These are phyloP conservation scores for Huntiella abstrusa DNA, from an alignment of 2,329 filamentous ascomycete species.

Conservation along the genomic window DNA sequence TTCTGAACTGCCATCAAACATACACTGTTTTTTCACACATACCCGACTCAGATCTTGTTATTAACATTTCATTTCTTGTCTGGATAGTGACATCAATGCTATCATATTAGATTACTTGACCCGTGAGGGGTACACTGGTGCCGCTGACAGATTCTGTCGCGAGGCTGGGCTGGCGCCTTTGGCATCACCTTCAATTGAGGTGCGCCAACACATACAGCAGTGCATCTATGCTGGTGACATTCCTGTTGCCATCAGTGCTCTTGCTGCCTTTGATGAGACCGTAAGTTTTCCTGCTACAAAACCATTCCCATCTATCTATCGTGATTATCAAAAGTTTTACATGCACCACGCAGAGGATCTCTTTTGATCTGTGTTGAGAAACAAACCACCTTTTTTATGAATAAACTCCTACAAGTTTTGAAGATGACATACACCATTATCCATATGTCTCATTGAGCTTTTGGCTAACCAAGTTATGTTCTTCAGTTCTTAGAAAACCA, in stretches of 20 bases:
- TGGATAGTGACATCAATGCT: constrained; percentile 71
- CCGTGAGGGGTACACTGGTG: constrained; percentile 82
- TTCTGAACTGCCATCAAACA: constrained; percentile 25
- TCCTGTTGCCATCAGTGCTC: constrained; percentile 61
- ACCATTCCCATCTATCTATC: constrained; percentile 20
- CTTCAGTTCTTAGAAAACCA: constrained; percentile 70
- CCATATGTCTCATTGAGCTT: background rate
- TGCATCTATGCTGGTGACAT: constrained; percentile 76
- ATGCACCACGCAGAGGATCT: constrained; percentile 98
- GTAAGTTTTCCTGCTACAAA: constrained; percentile 36
- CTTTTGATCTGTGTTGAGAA: constrained; percentile 74
- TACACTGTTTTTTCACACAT: background rate
- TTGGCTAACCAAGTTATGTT: constrained; percentile 4
- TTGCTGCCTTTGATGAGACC: constrained; percentile 82
- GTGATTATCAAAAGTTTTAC: constrained; percentile 92
- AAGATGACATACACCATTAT: background rate
- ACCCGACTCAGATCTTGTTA: background rate
- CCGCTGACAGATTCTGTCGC: constrained; percentile 79
- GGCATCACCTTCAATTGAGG: constrained; percentile 52
- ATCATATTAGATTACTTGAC: constrained; percentile 94
- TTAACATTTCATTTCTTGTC: background rate
- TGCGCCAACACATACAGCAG: constrained; percentile 65
- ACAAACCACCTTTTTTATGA: constrained; percentile 40
- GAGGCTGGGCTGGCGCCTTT: constrained; percentile 75
- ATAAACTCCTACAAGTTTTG: constrained; percentile 5